Evolutionary conservation across 1,139 yeast genomes (phyloP).

Genomic region (Yamadazyma friedrichii): DNA sequence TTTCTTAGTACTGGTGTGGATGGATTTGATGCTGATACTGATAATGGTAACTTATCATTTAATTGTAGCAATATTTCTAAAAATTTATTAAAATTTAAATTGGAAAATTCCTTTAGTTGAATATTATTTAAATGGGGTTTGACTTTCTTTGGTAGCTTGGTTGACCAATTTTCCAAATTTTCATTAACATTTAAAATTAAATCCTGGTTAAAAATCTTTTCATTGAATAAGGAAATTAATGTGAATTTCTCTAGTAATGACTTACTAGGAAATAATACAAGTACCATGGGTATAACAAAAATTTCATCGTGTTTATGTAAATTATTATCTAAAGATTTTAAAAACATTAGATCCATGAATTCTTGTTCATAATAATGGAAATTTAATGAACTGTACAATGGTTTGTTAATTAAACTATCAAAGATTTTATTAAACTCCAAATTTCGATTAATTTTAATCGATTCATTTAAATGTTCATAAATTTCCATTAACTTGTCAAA

Average conservation of each 20-base stretch:
- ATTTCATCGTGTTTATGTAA: slow-evolving; percentile 40
- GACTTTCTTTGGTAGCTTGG: slow-evolving; percentile 19
- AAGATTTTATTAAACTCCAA: slow-evolving; percentile 33
- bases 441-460: slow-evolving; percentile 32
- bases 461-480: slow-evolving; percentile 24
- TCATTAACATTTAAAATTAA: slow-evolving; percentile 26
- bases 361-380: slow-evolving; percentile 22
- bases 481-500: slow-evolving; percentile 23
- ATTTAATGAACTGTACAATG: slow-evolving; percentile 28
- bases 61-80: slow-evolving; percentile 39
- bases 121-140: slow-evolving; percentile 25
- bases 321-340: slow-evolving; percentile 39
- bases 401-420: slow-evolving; percentile 25
- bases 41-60: slow-evolving; percentile 43
- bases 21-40: slow-evolving; percentile 49
- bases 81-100: slow-evolving; percentile 27
- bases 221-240: slow-evolving; percentile 34
- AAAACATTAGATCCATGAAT: slow-evolving; percentile 32
- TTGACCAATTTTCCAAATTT: slow-evolving; percentile 29
- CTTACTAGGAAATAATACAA: slow-evolving; percentile 29
- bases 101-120: slow-evolving; percentile 32
- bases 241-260: slow-evolving; percentile 28
- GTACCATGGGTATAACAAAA: slow-evolving; percentile 38
- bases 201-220: slow-evolving; percentile 30
- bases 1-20: slow-evolving; percentile 38